phyloP scores from a whole-genome alignment of 2,329 filamentous ascomycete species.

The Trichoderma breve region DNA sequence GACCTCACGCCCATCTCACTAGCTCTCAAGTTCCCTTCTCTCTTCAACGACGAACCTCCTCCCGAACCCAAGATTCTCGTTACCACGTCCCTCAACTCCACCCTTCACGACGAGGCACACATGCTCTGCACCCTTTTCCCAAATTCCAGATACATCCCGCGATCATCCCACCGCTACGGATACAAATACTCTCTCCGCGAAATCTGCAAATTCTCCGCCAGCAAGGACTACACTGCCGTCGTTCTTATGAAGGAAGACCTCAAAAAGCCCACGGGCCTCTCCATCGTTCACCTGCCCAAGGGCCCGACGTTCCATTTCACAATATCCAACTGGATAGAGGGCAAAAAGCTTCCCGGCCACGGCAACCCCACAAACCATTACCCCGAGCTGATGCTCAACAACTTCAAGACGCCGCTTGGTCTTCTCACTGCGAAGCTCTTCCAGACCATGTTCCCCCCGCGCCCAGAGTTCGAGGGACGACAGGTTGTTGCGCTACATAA shows the following conservation, averaged over 20 bases:
- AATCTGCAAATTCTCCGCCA: slow-evolving; percentile 80
- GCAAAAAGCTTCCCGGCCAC: slow-evolving; percentile 83
- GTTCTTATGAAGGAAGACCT: slow-evolving; percentile 85
- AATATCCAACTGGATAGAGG: slow-evolving; percentile 87
- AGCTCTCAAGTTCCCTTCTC: slow-evolving; percentile 59
- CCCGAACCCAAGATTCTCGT: slow-evolving; percentile 80
- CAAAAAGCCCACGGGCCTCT: slow-evolving; percentile 79
- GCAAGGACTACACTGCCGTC: slow-evolving; percentile 79
- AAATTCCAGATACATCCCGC: slow-evolving; percentile 80
- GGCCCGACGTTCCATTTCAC: slow-evolving; percentile 93
- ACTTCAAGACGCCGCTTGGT: slow-evolving; percentile 91
- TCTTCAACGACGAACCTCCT: slow-evolving; percentile 59
- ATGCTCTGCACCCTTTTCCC: slow-evolving; percentile 81
- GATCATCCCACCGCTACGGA: slow-evolving; percentile 76
- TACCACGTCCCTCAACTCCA: slow-evolving; percentile 87
- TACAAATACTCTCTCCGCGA: slow-evolving; percentile 92
- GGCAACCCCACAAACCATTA: slow-evolving; percentile 85
- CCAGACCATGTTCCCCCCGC: slow-evolving; percentile 58
- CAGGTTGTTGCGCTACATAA: slow-evolving; percentile 94
- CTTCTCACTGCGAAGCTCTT: slow-evolving; percentile 84
- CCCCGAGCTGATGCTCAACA: slow-evolving; percentile 87
- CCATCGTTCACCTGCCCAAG: slow-evolving; percentile 76
- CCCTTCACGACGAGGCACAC: slow-evolving; percentile 78
- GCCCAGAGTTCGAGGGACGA: slow-evolving; percentile 78
- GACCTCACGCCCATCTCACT: slow-evolving; percentile 61